Evolutionary conservation across 352 stramenopile species (phyloP).

Genomic region (Halophytophthora polymorphica): DNA sequence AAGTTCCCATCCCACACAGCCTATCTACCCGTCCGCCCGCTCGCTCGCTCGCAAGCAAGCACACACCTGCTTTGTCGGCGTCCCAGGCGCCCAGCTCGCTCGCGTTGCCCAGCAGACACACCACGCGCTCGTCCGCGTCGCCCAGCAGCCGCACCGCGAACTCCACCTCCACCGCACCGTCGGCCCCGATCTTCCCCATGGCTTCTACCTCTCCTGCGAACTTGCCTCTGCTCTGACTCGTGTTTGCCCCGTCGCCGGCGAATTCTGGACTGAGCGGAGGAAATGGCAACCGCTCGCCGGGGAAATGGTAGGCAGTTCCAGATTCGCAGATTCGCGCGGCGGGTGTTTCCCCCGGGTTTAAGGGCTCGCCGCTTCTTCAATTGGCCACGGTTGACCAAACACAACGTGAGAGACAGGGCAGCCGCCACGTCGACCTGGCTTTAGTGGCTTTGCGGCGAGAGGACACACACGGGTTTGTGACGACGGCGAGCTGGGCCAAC

Average conservation of each 20-base stretch:
- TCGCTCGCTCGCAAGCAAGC: not conserved
- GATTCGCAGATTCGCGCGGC: not conserved
- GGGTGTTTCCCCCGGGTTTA: not conserved
- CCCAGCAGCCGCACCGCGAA: slow-evolving; percentile 38
- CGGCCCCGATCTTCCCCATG: not conserved
- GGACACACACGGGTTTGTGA: no score
- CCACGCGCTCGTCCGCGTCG: slow-evolving; percentile 19
- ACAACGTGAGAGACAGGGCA: not conserved
- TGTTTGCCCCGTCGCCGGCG: not conserved
- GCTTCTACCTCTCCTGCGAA: not conserved
- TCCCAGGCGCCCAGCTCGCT: slow-evolving; percentile 65
- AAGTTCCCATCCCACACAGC: no score
- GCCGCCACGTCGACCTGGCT: not conserved
- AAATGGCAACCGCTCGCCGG: not conserved
- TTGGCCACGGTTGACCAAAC: not conserved
- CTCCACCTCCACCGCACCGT: slow-evolving; percentile 15
- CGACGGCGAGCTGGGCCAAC: no score
- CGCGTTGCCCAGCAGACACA: slow-evolving; percentile 55
- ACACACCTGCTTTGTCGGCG: slow-evolving; percentile 40
- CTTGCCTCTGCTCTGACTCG: not conserved
- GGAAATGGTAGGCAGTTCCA: no score
- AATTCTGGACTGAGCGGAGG: not conserved
- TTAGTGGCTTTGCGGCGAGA: not conserved
- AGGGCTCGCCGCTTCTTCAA: not conserved
- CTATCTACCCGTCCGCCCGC: no score